Conservation (phyloP, 208 protist genomes). For the Leishmania martiniquensis region DNA sequence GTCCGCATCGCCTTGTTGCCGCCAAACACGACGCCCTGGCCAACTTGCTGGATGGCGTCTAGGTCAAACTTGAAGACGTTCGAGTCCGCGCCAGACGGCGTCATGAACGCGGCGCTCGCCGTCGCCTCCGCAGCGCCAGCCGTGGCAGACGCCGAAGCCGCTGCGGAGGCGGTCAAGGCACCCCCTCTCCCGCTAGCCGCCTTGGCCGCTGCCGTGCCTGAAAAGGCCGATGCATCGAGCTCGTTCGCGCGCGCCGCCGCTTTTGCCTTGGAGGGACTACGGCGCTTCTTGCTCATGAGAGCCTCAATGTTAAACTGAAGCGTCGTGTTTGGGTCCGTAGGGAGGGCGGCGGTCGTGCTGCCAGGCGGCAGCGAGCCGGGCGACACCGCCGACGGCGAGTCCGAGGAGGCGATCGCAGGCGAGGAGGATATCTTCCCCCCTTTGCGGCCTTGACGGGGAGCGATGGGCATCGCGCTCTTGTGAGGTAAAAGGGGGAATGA, state of each 20-base stretch:
- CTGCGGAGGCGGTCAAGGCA: constrained; percentile 10
- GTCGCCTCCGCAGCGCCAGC: constrained; percentile 14
- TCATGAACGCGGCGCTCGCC: constrained; percentile 33
- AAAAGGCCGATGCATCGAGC: constrained; percentile 1
- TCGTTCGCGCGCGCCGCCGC: constrained; percentile 14
- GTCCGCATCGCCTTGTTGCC: constrained; percentile 72
- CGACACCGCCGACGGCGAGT: constrained; percentile 57
- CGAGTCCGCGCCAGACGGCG: constrained; percentile 43
- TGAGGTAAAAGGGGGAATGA: neutral
- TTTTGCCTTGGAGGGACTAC: constrained; percentile 33
- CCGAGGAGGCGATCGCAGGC: constrained; percentile 41
- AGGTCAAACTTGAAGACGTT: constrained; percentile 90
- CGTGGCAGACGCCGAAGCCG: constrained; percentile 2
- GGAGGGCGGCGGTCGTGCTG: constrained; percentile 11
- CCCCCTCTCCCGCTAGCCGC: neutral
- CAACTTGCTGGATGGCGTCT: constrained; percentile 79
- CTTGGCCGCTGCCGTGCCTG: constrained; percentile 2
- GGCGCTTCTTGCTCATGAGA: constrained; percentile 47
- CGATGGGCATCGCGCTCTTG: constrained; percentile 55
- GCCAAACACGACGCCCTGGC: constrained; percentile 82
- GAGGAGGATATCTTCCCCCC: constrained; percentile 84
- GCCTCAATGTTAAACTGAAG: constrained; percentile 55
- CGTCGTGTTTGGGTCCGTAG: constrained; percentile 35
- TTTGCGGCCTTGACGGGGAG: constrained; percentile 84
- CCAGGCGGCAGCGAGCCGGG: constrained; percentile 50